Conservation (phyloP, 345 rosid genomes). For the Salix purpurea region DNA sequence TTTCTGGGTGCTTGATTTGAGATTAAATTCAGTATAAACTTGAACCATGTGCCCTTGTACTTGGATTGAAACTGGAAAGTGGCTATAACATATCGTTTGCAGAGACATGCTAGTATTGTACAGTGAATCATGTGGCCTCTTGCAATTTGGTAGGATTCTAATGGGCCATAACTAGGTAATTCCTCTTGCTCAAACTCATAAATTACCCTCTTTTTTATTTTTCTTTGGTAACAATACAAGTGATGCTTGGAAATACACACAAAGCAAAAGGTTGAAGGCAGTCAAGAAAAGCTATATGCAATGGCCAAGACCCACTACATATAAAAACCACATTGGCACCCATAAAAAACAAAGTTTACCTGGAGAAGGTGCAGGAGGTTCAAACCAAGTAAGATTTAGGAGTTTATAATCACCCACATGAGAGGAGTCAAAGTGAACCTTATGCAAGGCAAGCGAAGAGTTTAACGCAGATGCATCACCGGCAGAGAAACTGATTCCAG, state of each 20-base stretch:
- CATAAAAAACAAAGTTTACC: slow-evolving; percentile 42
- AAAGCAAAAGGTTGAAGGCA: too few relatives aligned
- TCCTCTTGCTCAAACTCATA: neutral
- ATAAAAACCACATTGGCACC: neutral
- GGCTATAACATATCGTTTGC: neutral
- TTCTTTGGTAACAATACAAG: neutral
- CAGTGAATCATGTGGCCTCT: neutral
- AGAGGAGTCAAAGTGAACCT: slow-evolving; percentile 56
- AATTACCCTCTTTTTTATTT: neutral
- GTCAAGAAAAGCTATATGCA: neutral
- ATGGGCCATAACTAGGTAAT: neutral
- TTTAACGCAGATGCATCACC: slow-evolving; percentile 68
- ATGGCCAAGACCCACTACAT: slow-evolving; percentile 2
- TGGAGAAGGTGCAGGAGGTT: slow-evolving; percentile 68
- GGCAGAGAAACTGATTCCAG: slow-evolving; percentile 74
- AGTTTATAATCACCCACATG: slow-evolving; percentile 83
- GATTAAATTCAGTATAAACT: neutral
- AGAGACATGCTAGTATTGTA: neutral
- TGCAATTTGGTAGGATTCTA: neutral
- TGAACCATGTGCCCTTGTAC: neutral
- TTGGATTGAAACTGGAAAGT: neutral
- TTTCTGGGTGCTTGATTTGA: neutral
- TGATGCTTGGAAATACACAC: neutral
- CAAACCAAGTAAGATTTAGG: slow-evolving; percentile 83
- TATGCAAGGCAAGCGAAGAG: slow-evolving; percentile 64